Base-by-base conservation (phyloP, 116 monocot species). In the Dioscorea cayenensis region DNA sequence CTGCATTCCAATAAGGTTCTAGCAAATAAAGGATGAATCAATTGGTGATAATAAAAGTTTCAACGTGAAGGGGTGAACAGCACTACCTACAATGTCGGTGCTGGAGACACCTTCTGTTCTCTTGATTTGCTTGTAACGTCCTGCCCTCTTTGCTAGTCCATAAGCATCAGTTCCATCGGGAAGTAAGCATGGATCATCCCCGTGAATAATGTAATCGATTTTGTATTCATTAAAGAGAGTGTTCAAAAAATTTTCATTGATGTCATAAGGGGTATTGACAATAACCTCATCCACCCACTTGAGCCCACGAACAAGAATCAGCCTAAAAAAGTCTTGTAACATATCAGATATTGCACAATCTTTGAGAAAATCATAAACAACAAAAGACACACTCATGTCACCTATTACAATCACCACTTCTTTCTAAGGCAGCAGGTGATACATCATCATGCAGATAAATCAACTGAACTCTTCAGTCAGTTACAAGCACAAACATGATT, bases 261-360 rank as follows among this genome's bases (percentile, higher is more conserved):
- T 93, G 14, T 86, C 87, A 77, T 93, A 93, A 65, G 92, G 92
- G 14, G 92, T 87, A 79, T 93, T 76, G 29, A 89, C 78, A 71
- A 93, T 93, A 58, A 93, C 84, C 67, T 93, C 89, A 72, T 89
- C 84, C 5, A 93, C 92, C 92, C 92, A 93, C 72, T 93, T 93
- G 65, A 93, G 72, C 17, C 83, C 95, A 67, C 82, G 81, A 22
- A 95, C 95, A 84, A 92, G 89, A 81, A 92, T 80, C 79, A 95
- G 58, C 80, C 95, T 95, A 77, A 13, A 14, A 58, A 10, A 38
- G 38, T 38, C 38, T 38, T 38, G 9, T 9, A 38, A 6, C 38
- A 38, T 38, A 38, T 38, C 38, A 38, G 38, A 38, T 38, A 38
- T 38, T 58, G n/a, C 60, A 71, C 63, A 52, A 66, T 18, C 12